phyloP scores from a whole-genome alignment of 2,329 filamentous ascomycete species.

The Myriosclerotinia duriaeana region DNA sequence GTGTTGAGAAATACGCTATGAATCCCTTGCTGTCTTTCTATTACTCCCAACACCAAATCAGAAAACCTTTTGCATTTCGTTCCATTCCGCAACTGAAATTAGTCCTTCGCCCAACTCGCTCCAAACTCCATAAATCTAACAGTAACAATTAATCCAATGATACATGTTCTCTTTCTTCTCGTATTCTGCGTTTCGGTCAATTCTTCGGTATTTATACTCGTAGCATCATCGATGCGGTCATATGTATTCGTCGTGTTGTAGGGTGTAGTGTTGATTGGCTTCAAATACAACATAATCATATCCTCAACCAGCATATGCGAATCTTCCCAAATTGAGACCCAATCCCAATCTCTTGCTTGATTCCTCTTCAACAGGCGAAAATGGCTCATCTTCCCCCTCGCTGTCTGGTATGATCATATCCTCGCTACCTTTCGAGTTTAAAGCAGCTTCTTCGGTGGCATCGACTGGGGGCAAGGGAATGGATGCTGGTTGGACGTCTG shows the following conservation, averaged over 20 bases:
- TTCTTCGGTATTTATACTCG: background rate
- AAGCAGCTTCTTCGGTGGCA: slow-evolving; percentile 31
- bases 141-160: slow-evolving; percentile 10
- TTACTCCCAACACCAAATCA: slow-evolving; percentile 2
- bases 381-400: slow-evolving; percentile 43
- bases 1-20: slow-evolving; percentile 5
- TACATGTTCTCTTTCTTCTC: background rate
- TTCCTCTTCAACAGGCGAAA: slow-evolving; percentile 27
- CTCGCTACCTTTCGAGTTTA: slow-evolving; percentile 48
- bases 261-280: background rate
- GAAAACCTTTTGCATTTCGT: background rate
- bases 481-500: slow-evolving; percentile 40
- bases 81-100: background rate
- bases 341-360: background rate
- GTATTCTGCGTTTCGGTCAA: background rate
- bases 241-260: background rate
- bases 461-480: slow-evolving; percentile 40
- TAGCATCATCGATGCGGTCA: background rate
- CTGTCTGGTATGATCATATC: slow-evolving; percentile 52
- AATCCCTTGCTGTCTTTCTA: background rate
- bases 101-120: background rate
- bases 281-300: background rate
- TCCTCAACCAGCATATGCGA: slow-evolving; percentile 26
- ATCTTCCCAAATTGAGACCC: slow-evolving; percentile 25
- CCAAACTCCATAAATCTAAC: slow-evolving; percentile 1